Base-by-base conservation (phyloP, 192 early-diverging fungal genomes). In the Ambispora gerdemannii region DNA sequence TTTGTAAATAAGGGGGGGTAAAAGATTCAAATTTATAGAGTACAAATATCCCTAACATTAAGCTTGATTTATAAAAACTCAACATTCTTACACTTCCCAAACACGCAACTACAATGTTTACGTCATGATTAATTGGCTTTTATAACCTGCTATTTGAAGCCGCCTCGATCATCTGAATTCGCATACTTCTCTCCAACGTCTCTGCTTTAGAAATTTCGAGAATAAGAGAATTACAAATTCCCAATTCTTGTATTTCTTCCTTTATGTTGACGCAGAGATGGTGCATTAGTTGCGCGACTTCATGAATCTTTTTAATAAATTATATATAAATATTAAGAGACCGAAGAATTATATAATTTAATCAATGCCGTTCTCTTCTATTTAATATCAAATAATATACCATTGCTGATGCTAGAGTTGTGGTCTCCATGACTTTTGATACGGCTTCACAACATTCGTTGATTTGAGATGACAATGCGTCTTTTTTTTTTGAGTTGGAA, bases 191-290 rank as follows among this genome's bases (percentile, higher is more conserved):
- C n/a, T 69, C 67, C 2, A 69, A 20, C 4, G 47, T 69, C 38
- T 69, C 67, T 10, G 51, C 67, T 15, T 69, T 32, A 33, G 53
- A 52, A 69, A 69, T 56, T 69, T 31, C 51, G 3, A 13, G 50
- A 33, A 69, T 24, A 52, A 69, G 50, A 36, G 67, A 27, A 55
- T 69, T 69, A 35, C 67, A 69, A 8, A 55, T 52, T 28, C 56
- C 56, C 24, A 69, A 56, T 10, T 69, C 67, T 69, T 69, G 51
- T 36, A 56, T 56, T 7, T 52, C 52, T 69, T 69, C 52, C 24
- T 55, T 69, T 2, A 55, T 53, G 7, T 55, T 69, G 33, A 20
- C 38, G 32, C 52, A 69, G 17, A 69, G 31, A 36, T 32, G 17
- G 31, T 38, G 28, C 50, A 69, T 56, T 20, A 31, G 36, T 13